Evolutionary conservation across 768 basidiomycete genomes (phyloP), one percentile per base, ranked within the genome.

Genomic region (Punctularia strigosozonata): DNA sequence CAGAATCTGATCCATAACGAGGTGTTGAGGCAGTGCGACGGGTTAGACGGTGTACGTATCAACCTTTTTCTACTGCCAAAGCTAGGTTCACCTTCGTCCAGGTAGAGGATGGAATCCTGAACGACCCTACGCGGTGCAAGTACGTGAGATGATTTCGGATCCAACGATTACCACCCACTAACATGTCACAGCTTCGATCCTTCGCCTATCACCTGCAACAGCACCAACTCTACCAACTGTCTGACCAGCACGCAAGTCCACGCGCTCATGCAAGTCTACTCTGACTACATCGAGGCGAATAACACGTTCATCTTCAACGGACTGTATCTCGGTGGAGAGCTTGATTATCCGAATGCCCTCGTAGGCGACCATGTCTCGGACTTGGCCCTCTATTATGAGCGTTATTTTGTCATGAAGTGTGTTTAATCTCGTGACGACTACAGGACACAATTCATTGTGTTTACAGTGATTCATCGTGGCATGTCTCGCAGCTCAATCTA

Each of bases 21-120:
- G 38, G 52, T 57, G 7, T 40, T 60, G 36, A 43, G 46, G 21
- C 58, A 60, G 40, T 60, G 58, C 36, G 58, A 60, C 36, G 46
- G 24, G 3, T 31, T 57, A 17, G 58, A 60, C 40, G 58, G 58
- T 12, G 50, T 56, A 25, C 18, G 46, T 36, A 28, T 35, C 5
- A 30, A 12, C 10, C 25, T n/a, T 20, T 8, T 34, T 34, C 10
- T 19, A 10, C 3, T 22, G 22, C 17, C 17, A 13, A 17, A 7
- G n/a, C 17, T 23, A 21, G 24, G 5, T 36, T 40, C 23, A 18
- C 18, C 12, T 20, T 25, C 38, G 28, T 31, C 3, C 25, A 53
- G 50, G 37, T 53, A n/a, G 24, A 25, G 2, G 57, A 59, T 42
- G 51, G 53, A 6, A 50, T 59, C 38, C 54, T 59, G 33, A 51